Conservation (phyloP, 1,284 basidiomycete species). For the Pyrrhoderma lamaoense region DNA sequence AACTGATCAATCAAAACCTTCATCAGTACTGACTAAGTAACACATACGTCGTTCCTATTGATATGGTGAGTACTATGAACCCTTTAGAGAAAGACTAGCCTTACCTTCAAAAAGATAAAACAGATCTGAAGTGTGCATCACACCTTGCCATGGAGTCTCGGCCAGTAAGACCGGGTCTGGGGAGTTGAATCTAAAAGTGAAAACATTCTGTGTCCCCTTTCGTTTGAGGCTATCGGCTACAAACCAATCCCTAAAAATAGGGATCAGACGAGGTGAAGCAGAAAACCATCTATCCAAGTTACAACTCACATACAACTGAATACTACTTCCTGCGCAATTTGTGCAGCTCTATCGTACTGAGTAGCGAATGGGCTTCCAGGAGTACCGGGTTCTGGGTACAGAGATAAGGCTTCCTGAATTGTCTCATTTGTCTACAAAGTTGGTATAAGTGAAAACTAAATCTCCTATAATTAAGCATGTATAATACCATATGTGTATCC, state of each 20-base stretch:
- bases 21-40: background rate
- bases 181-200: conserved; percentile 26
- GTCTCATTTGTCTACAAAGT: conserved; percentile 32
- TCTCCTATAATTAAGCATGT: no score
- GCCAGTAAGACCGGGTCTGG: conserved; percentile 35
- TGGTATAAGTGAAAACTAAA: background rate
- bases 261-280: background rate
- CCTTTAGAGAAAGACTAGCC: conserved; percentile 3
- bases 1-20: background rate
- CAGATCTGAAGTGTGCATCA: conserved; percentile 39
- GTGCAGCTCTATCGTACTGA: conserved; percentile 35
- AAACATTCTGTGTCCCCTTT: conserved; percentile 30
- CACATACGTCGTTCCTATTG: conserved; percentile 31
- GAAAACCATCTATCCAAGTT: background rate
- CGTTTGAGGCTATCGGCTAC: conserved; percentile 30
- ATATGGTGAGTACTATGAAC: background rate
- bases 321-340: conserved; percentile 36
- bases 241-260: conserved; percentile 33
- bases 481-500: conserved; percentile 30
- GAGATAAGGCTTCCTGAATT: conserved; percentile 29
- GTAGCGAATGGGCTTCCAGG: conserved; percentile 33
- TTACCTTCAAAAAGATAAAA: conserved; percentile 38
- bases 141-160: conserved; percentile 32
- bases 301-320: conserved; percentile 39
- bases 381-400: conserved; percentile 34